Evolutionary conservation across 2,329 filamentous ascomycete species (phyloP), one percentile per base, ranked within the genome.

Genomic region (Dendrostoma leiphaemia): DNA sequence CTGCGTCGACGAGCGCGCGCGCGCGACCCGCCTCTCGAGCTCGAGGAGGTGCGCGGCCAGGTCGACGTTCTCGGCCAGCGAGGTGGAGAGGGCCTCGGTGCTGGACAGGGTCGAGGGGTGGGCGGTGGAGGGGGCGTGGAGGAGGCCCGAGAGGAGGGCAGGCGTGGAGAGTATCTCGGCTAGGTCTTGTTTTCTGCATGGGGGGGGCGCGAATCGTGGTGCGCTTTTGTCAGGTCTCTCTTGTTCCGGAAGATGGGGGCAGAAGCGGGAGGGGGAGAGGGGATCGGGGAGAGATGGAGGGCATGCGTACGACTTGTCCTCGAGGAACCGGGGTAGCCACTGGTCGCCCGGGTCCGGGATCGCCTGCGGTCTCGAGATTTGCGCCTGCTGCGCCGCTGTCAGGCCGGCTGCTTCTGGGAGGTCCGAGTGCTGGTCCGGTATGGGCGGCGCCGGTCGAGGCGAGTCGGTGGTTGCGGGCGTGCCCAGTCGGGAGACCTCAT

Each of bases 271-370:
- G n/a, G 41, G 24, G 41, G 9, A 6, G 15, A 9, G 23, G 28
- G 24, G 7, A 19, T 21, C 54, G 52, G 57, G 58, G 47, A 62
- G 35, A 62, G 31, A 13, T 13, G 38, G 44, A 51, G 54, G 13
- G 40, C 43, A 51, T 57, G 74, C 83, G 60, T 75, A 95, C 91
- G 89, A 86, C 75, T 94, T 95, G 65, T 94, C 89, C 65, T 89
- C 82, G 2, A 97, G 74, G 12, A 84, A 74, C 57, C 83, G 81
- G 1, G 91, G 91, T 3, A 96, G 77, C 91, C 91, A 96, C 59
- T 85, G 81, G 49, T 89, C 84, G 19, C 85, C 83, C 0, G 83
- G 83, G 61, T 86, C 84, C 3, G 77, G 72, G 37, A 77, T 71
- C 2, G 69, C 64, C 15, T 73, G 69, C 35, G 70, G 65, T n/a